Conservation (phyloP, 805 yeast species). For the Monosporozyma aerobia region DNA sequence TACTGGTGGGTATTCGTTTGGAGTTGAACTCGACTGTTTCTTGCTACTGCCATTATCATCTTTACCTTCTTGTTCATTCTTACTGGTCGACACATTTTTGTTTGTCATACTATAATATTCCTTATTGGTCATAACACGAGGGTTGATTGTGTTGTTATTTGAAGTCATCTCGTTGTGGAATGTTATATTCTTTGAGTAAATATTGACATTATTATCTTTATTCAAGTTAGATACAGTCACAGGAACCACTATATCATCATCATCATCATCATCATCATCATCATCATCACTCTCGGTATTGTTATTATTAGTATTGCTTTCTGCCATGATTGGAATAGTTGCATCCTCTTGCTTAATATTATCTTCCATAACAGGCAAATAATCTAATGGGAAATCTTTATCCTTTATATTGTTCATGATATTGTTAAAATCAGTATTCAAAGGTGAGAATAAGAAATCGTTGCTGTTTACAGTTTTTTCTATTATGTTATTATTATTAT, state of each 20-base stretch:
- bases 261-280: neutral
- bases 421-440: slow-evolving; percentile 2
- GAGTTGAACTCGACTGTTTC: neutral
- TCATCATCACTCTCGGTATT: neutral
- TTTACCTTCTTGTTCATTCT: neutral
- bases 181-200: slow-evolving; percentile 8
- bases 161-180: neutral
- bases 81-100: neutral
- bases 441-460: neutral
- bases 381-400: slow-evolving; percentile 67
- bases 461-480: slow-evolving; percentile 9
- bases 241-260: slow-evolving; percentile 12
- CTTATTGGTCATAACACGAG: slow-evolving; percentile 19
- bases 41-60: neutral
- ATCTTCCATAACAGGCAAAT: slow-evolving; percentile 38
- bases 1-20: neutral
- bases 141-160: neutral
- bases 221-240: slow-evolving; percentile 7
- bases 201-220: neutral
- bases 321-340: neutral
- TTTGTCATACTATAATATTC: slow-evolving; percentile 12
- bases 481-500: neutral
- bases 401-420: slow-evolving; percentile 30
- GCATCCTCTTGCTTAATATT: neutral
- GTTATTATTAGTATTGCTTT: neutral